A percentile compares a stretch with the other conserved stretches of the same genome.
These are phyloP conservation scores for Kodamaea sp. DNA, from an alignment of 1,139 yeast species.

Conservation along the genomic window DNA sequence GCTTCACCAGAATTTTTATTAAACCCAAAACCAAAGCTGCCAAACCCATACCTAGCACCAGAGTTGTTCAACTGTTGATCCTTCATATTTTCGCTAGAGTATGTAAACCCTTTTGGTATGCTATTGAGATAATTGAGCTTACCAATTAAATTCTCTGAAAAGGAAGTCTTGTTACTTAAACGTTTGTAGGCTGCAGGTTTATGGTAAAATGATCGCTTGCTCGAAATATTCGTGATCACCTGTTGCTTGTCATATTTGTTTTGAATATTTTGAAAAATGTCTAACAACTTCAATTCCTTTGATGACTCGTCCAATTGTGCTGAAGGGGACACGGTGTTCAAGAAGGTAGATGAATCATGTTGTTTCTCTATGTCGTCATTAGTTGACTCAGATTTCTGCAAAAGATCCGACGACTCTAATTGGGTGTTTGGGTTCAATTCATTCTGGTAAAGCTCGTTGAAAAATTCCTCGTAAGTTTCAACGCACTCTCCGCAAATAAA, in stretches of 20 bases:
- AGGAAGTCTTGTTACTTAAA: conserved; percentile 16
- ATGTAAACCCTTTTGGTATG: conserved; percentile 16
- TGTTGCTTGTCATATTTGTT: conserved; percentile 16
- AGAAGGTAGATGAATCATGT: background rate
- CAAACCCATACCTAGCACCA: conserved; percentile 1
- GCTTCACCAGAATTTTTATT: conserved; percentile 1
- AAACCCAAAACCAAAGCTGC: conserved; percentile 9
- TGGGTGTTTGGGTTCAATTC: conserved; percentile 10
- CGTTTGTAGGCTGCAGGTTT: conserved; percentile 16
- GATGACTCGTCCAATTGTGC: background rate
- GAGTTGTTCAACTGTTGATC: background rate
- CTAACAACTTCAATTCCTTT: conserved; percentile 18
- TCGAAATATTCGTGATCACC: conserved; percentile 4
- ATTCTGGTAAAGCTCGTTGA: conserved; percentile 31
- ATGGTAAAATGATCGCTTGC: conserved; percentile 15
- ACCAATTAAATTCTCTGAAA: conserved; percentile 26
- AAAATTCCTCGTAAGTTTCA: conserved; percentile 54
- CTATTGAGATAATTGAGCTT: conserved; percentile 26
- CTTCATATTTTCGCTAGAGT: conserved; percentile 6
- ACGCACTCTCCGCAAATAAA: conserved; percentile 69
- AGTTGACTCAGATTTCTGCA: background rate
- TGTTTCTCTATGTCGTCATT: background rate
- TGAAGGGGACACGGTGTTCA: background rate
- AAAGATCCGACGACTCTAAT: background rate
- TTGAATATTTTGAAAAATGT: conserved; percentile 27